A percentile compares a stretch with the other conserved stretches of the same genome.
These are phyloP conservation scores for Stagonosporopsis chrysanthemi DNA, from an alignment of 2,329 filamentous ascomycete genomes.

Conservation along the genomic window DNA sequence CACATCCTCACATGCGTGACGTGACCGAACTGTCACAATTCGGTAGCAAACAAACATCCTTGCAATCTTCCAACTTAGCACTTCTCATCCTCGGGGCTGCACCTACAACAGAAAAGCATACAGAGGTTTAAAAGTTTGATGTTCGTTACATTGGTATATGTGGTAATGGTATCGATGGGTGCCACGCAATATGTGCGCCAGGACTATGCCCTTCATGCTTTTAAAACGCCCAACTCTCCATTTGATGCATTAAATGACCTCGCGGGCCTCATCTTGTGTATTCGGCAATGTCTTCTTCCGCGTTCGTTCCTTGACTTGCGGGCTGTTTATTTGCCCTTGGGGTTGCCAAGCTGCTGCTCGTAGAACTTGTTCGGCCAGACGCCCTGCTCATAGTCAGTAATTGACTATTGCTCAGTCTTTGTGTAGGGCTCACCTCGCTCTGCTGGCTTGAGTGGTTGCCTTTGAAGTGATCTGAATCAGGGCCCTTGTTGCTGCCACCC, in stretches of 20 bases:
- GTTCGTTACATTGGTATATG: constrained; percentile 17
- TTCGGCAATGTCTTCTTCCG: neutral
- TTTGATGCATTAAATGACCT: constrained; percentile 6
- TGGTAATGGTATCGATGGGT: neutral
- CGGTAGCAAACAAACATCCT: constrained; percentile 1
- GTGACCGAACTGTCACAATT: constrained; percentile 3
- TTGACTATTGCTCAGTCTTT: neutral
- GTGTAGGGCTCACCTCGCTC: constrained; percentile 28
- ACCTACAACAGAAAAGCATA: too few relatives aligned
- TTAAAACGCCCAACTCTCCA: constrained; percentile 11
- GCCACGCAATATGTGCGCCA: constrained; percentile 10
- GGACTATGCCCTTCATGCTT: constrained; percentile 5
- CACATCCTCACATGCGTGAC: neutral
- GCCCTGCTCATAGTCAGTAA: constrained; percentile 22
- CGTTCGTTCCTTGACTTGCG: neutral
- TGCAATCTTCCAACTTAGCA: neutral
- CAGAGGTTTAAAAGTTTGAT: neutral
- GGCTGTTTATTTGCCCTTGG: constrained; percentile 43
- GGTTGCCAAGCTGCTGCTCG: constrained; percentile 41
- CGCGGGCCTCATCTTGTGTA: neutral
- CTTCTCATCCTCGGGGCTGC: neutral
- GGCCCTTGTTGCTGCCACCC: constrained; percentile 35
- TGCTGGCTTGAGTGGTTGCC: constrained; percentile 37
- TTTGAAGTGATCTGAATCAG: constrained; percentile 39
- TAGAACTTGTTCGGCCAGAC: constrained; percentile 44